Conservation (phyloP, 441 rosid species). For the Gossypium aridum region DNA sequence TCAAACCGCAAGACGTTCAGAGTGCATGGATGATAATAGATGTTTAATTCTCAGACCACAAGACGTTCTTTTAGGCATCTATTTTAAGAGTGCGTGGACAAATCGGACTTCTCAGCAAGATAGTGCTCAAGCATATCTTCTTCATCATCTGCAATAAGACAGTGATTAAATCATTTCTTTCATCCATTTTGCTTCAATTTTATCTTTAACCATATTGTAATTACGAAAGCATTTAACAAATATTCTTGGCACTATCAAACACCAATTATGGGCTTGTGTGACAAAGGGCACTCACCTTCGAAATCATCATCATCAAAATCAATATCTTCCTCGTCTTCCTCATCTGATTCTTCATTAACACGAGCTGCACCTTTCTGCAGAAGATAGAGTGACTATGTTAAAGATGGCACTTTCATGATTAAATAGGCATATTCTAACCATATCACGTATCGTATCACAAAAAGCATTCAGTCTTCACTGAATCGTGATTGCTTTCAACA, state of each 20-base stretch:
- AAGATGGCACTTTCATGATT: not conserved
- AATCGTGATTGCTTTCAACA: not conserved
- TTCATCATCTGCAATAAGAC: conserved; percentile 61
- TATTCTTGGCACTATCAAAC: not conserved
- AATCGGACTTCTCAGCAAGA: conserved; percentile 83
- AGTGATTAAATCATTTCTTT: conserved; percentile 6
- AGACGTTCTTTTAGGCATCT: conserved; percentile 22
- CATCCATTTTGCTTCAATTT: not conserved
- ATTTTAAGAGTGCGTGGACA: conserved; percentile 51
- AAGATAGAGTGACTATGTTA: conserved; percentile 9
- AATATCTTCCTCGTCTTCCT: conserved; percentile 83
- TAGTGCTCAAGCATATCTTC: conserved; percentile 96
- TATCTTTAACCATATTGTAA: not conserved
- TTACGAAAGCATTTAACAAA: not conserved
- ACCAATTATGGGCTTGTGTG: not conserved
- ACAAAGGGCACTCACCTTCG: conserved; percentile 48
- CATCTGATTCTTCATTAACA: conserved; percentile 53
- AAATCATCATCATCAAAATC: conserved; percentile 92
- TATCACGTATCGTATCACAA: not conserved
- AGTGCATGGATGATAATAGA: conserved; percentile 35
- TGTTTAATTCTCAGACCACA: not conserved
- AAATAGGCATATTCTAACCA: not conserved
- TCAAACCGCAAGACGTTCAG: conserved; percentile 12
- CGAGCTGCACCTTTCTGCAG: conserved; percentile 70
- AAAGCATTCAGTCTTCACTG: not conserved